phyloP scores from a whole-genome alignment of 306 rosid genomes.

The Malus fusca region DNA sequence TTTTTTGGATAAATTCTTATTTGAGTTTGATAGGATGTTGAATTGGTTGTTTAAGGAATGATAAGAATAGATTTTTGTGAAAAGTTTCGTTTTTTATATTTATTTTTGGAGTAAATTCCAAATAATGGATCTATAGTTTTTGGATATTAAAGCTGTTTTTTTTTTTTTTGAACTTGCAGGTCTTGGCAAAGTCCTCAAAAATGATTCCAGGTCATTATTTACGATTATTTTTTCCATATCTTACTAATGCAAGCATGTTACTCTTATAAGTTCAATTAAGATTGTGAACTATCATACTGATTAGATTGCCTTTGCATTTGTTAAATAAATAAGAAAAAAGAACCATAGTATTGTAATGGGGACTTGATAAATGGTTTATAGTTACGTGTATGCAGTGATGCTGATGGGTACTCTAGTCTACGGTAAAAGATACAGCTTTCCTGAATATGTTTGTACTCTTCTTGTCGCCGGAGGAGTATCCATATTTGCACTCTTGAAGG shows the following conservation, averaged over 20 bases:
- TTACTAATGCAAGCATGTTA: too few relatives aligned
- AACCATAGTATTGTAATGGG: too few relatives aligned
- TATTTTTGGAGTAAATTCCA: not conserved
- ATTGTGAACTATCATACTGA: not conserved
- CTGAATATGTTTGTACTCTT: conserved; percentile 72
- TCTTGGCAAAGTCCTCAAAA: conserved; percentile 94
- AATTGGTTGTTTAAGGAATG: not conserved
- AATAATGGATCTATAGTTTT: not conserved
- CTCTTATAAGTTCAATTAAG: not conserved
- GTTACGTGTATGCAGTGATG: conserved; percentile 71
- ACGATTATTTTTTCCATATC: not conserved
- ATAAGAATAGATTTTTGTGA: not conserved
- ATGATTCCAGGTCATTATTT: conserved; percentile 87
- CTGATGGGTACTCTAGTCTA: conserved; percentile 88
- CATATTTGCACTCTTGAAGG: conserved; percentile 86
- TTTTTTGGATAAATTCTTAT: not conserved
- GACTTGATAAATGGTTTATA: not conserved
- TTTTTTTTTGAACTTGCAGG: conserved; percentile 50
- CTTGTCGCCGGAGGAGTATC: conserved; percentile 99
- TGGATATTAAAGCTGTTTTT: conserved; percentile 6
- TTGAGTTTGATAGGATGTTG: not conserved
- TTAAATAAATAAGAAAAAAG: not conserved
- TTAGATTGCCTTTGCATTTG: not conserved
- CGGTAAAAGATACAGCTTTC: conserved; percentile 64
- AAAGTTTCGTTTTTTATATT: too few relatives aligned